Conservation (phyloP, 164 flowering plant genomes). For the Tetracentron sinense region DNA sequence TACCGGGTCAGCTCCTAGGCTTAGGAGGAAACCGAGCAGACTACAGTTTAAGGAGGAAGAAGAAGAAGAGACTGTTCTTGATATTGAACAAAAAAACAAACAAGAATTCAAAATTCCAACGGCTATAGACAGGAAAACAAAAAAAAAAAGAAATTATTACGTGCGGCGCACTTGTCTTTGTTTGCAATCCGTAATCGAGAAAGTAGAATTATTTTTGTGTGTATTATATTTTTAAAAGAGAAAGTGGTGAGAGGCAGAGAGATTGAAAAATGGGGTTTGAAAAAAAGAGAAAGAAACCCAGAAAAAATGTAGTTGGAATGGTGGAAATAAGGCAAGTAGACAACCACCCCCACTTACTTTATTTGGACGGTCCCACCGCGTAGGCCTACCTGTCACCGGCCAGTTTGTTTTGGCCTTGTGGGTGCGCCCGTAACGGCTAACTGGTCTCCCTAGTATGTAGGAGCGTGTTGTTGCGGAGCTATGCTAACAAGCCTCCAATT, state of each 20-base stretch:
- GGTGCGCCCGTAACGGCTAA: not conserved
- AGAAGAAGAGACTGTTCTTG: not conserved
- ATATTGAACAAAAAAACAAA: not conserved
- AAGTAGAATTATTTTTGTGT: too few relatives aligned
- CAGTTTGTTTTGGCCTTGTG: not conserved
- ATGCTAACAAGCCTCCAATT: not conserved
- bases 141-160: not conserved
- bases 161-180: constrained; percentile 7
- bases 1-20: not conserved
- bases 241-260: not conserved
- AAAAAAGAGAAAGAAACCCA: not conserved
- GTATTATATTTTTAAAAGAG: not conserved
- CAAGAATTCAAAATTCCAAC: constrained; percentile 1
- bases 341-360: not conserved
- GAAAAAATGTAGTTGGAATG: not conserved
- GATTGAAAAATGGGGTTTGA: not conserved
- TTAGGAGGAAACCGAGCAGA: constrained; percentile 3
- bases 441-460: not conserved
- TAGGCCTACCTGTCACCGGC: not conserved
- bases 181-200: not conserved
- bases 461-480: not conserved
- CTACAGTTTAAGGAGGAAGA: not conserved
- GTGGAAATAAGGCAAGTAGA: not conserved
- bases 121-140: not conserved
- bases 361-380: constrained; percentile 6